Conservation (phyloP, 495 filamentous ascomycete species). For the Hyaloscypha finlandica region DNA sequence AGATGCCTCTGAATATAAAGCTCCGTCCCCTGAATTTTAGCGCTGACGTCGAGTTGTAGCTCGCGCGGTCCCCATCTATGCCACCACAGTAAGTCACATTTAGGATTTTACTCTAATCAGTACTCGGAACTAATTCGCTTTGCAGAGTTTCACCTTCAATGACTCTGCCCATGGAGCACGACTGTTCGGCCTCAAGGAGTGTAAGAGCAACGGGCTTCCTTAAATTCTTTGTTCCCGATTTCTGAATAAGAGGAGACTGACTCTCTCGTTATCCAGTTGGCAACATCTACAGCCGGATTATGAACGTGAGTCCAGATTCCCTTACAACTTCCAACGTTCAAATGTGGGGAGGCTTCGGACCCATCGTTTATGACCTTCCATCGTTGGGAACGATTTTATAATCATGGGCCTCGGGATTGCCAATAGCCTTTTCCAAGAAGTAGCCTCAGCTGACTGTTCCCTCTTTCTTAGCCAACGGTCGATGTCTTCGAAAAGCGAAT, state of each 20-base stretch:
- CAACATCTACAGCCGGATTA: slow-evolving; percentile 97
- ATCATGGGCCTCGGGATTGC: neutral
- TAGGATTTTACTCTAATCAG: neutral
- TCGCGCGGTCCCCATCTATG: slow-evolving; percentile 95
- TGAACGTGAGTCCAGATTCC: slow-evolving; percentile 62
- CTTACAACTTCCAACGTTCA: neutral
- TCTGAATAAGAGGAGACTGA: too few relatives aligned
- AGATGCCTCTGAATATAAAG: too few relatives aligned
- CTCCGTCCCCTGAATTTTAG: neutral
- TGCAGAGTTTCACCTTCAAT: slow-evolving; percentile 88
- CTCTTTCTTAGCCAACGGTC: slow-evolving; percentile 71
- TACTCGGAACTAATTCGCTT: slow-evolving; percentile 1
- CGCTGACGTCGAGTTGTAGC: slow-evolving; percentile 33
- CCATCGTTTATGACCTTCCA: too few relatives aligned
- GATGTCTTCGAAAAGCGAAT: slow-evolving; percentile 98
- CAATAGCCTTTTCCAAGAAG: neutral
- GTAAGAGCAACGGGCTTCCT: too few relatives aligned
- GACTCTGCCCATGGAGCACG: slow-evolving; percentile 95
- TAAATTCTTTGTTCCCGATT: too few relatives aligned
- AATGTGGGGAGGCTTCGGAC: neutral
- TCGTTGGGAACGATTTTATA: too few relatives aligned
- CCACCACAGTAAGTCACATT: slow-evolving; percentile 67
- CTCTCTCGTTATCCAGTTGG: slow-evolving; percentile 42
- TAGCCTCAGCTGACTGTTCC: slow-evolving; percentile 8
- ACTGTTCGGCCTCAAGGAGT: slow-evolving; percentile 96